Percentiles rank a stretch among this genome's conserved stretches.
These are phyloP conservation scores for Diatrype stigma DNA, from an alignment of 2,329 filamentous ascomycete species.

Conservation along the genomic window DNA sequence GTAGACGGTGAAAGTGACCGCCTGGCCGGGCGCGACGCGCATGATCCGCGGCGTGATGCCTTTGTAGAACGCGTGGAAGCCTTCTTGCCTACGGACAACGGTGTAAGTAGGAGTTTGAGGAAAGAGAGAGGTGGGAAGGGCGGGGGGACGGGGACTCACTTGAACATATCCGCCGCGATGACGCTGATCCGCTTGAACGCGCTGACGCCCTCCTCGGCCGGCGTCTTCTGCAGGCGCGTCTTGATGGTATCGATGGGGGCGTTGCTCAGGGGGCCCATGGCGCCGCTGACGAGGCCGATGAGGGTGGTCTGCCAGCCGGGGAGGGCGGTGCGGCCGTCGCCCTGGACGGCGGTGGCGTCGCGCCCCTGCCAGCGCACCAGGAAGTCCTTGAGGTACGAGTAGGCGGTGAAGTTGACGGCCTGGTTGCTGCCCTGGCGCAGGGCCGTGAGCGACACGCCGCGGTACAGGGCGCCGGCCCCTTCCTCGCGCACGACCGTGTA, in stretches of 20 bases:
- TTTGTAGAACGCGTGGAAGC: conserved; percentile 95
- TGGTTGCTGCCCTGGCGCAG: conserved; percentile 95
- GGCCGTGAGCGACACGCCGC: conserved; percentile 89
- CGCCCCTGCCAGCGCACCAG: conserved; percentile 62
- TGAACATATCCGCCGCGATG: conserved; percentile 84
- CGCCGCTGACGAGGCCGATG: conserved; percentile 86
- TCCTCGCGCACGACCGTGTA: conserved; percentile 94
- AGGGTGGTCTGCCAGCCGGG: conserved; percentile 87
- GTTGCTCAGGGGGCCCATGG: conserved; percentile 93
- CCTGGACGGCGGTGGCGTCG: conserved; percentile 18
- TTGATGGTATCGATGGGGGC: conserved; percentile 99
- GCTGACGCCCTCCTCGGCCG: conserved; percentile 74
- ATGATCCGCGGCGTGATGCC: conserved; percentile 97
- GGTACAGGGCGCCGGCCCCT: conserved; percentile 81
- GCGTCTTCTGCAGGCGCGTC: conserved; percentile 88
- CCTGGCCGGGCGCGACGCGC: conserved; percentile 94
- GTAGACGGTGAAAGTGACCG: conserved; percentile 71
- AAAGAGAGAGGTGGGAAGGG: neutral
- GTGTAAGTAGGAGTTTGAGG: too few relatives aligned
- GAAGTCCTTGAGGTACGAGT: conserved; percentile 83
- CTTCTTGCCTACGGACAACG: conserved; percentile 66
- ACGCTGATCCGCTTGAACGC: conserved; percentile 72
- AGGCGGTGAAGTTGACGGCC: conserved; percentile 97
- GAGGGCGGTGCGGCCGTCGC: conserved; percentile 44
- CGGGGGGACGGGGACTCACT: conserved; percentile 39